Evolutionary conservation across 73 alveolate species (phyloP), one percentile per base, ranked within the genome.

Genomic region (Paramecium pentaurelia): DNA sequence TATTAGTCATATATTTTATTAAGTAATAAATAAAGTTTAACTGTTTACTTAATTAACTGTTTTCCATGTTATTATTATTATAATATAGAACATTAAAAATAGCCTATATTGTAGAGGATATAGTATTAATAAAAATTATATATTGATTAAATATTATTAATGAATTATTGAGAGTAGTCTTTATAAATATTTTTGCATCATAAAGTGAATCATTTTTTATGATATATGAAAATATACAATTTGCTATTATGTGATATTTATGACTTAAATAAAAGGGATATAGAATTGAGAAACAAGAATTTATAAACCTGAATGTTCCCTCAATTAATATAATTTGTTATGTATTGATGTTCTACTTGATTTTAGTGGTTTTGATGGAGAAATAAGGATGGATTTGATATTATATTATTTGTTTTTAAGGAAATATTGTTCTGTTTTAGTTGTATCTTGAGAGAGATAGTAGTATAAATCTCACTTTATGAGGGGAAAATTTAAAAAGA

Each of bases 401-500:
- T 54, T n/a, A 54, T 54, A 54, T 54, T n/a, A 54, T 54, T 54
- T 54, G 70, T 54, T 54, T 54, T 16, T 54, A 54, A 18, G 11
- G 70, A 54, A 54, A 54, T 18, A 54, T 54, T 18, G 14, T 54
- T 54, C 70, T 54, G 70, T 54, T 54, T 54, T 54, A 34, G 70
- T 54, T 54, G 70, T 54, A 54, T 54, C 70, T 54, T 54, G 70
- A 54, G 32, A 34, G 70, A 54, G 70, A 18, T 54, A n/a, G 3
- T 54, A 54, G 36, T 54, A 54, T 54, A 54, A 64, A 32, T 64
- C 84, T 12, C 84, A 34, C 54, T 64, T 64, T 64, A 73, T 73
- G 47, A 73, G 87, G 47, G 60, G 60, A 34, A 73, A 73, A 73
- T 73, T 73, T 73, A 73, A 73, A 73, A 73, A 73, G 87, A 73